phyloP scores from a whole-genome alignment of 2,329 filamentous ascomycete genomes.

The Elsinoe perseae region DNA sequence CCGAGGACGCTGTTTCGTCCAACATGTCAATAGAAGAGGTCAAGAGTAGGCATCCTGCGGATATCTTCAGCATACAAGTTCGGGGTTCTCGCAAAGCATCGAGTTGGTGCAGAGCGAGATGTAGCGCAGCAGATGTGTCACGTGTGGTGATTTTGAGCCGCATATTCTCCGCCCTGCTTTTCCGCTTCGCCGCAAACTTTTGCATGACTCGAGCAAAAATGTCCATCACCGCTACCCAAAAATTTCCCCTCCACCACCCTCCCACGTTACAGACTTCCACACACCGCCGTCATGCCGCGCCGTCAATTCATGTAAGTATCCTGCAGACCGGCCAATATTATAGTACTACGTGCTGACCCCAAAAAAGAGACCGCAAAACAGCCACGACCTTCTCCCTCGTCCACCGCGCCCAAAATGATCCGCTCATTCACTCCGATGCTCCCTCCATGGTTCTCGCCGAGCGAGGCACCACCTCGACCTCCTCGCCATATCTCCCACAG shows the following conservation, averaged over 20 bases:
- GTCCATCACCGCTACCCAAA: constrained; percentile 10
- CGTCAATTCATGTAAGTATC: constrained; percentile 62
- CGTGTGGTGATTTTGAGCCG: neutral
- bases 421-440: constrained; percentile 87
- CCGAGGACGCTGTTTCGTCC: too few relatives aligned
- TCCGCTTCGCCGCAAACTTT: neutral
- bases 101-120: too few relatives aligned
- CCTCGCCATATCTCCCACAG: constrained; percentile 10
- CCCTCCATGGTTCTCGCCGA: constrained; percentile 87
- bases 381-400: constrained; percentile 91
- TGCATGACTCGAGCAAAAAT: constrained; percentile 13
- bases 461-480: constrained; percentile 22
- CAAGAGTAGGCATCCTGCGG: too few relatives aligned
- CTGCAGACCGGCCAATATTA: neutral
- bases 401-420: constrained; percentile 94
- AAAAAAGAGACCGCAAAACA: constrained; percentile 65
- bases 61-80: too few relatives aligned
- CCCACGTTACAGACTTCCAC: neutral
- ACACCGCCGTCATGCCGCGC: constrained; percentile 56
- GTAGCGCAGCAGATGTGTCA: neutral
- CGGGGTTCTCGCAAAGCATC: too few relatives aligned
- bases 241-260: neutral
- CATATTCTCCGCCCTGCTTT: neutral
- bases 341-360: neutral
- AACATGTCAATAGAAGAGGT: too few relatives aligned